Evolutionary conservation across 2,329 filamentous ascomycete species (phyloP).

Genomic region (Monosporascus sp.): DNA sequence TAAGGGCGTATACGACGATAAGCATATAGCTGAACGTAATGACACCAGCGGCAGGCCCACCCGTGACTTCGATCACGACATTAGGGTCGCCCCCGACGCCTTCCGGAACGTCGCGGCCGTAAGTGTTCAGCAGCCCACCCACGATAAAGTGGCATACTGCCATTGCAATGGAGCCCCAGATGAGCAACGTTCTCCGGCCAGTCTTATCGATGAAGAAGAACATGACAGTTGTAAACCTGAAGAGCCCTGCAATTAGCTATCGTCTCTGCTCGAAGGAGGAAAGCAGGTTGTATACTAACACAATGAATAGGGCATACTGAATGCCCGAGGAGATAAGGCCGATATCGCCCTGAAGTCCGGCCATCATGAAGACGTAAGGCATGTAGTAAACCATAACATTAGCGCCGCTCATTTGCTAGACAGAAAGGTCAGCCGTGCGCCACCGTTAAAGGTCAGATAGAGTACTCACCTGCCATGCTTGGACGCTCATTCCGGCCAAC

Average conservation of each 20-base stretch:
- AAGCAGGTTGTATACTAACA: slow-evolving; percentile 20
- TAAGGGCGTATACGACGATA: slow-evolving; percentile 59
- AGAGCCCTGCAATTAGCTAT: neutral
- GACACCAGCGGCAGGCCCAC: slow-evolving; percentile 51
- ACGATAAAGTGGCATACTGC: slow-evolving; percentile 52
- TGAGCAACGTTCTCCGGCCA: slow-evolving; percentile 59
- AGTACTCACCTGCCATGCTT: slow-evolving; percentile 45
- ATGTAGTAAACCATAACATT: slow-evolving; percentile 55
- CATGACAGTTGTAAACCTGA: slow-evolving; percentile 38
- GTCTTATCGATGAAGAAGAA: slow-evolving; percentile 48
- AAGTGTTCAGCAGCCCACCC: slow-evolving; percentile 44
- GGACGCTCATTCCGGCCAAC: slow-evolving; percentile 48
- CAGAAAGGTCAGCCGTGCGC: neutral
- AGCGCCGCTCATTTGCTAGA: slow-evolving; percentile 43
- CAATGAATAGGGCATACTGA: slow-evolving; percentile 47
- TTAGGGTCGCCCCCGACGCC: slow-evolving; percentile 45
- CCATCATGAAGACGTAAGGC: slow-evolving; percentile 56
- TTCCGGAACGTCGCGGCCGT: slow-evolving; percentile 36
- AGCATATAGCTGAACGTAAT: slow-evolving; percentile 62
- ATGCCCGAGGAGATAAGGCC: slow-evolving; percentile 51
- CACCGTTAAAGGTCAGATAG: slow-evolving; percentile 3
- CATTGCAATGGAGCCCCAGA: slow-evolving; percentile 63
- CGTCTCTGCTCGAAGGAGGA: too few relatives aligned
- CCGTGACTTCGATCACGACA: slow-evolving; percentile 46
- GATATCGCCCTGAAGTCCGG: slow-evolving; percentile 45